Percentiles rank a stretch among this genome's conserved stretches.
Conservation (phyloP, 495 filamentous ascomycete species). For the Podospora didyma region DNA sequence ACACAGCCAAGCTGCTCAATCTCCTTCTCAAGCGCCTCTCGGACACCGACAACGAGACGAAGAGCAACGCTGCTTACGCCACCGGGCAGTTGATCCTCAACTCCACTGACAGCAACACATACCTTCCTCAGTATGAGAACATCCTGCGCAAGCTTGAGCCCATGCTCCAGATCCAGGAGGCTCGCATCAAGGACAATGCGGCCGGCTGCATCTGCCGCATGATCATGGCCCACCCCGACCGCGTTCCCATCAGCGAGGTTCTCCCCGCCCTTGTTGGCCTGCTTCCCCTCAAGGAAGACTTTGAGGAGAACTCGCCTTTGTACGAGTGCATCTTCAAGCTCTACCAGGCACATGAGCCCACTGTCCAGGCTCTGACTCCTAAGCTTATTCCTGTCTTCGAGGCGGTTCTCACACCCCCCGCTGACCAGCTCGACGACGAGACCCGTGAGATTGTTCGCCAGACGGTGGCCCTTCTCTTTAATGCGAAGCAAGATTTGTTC, state of each 20-base stretch:
- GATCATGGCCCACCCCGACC: conserved; percentile 77
- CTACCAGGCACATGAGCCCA: conserved; percentile 70
- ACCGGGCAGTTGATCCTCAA: conserved; percentile 77
- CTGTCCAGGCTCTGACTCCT: conserved; percentile 70
- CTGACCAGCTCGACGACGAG: conserved; percentile 80
- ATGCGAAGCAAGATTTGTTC: conserved; percentile 28
- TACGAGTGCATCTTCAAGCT: conserved; percentile 83
- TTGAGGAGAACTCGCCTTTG: conserved; percentile 91
- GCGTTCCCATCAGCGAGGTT: conserved; percentile 73
- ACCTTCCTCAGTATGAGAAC: conserved; percentile 66
- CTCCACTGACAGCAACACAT: conserved; percentile 65
- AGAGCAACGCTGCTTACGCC: conserved; percentile 91
- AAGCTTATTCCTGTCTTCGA: conserved; percentile 76
- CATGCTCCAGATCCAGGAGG: conserved; percentile 67
- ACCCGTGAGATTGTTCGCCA: conserved; percentile 50
- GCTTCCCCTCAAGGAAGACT: conserved; percentile 89
- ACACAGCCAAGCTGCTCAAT: conserved; percentile 70
- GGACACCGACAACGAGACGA: conserved; percentile 88
- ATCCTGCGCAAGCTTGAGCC: conserved; percentile 83
- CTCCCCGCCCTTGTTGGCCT: conserved; percentile 74
- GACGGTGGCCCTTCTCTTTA: conserved; percentile 24
- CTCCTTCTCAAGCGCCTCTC: conserved; percentile 80
- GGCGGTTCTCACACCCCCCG: conserved; percentile 69
- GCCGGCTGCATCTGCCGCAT: conserved; percentile 89
- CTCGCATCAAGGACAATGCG: conserved; percentile 85